Evolutionary conservation across 805 yeast genomes (phyloP).

Genomic region (Starmerella vaccinii): DNA sequence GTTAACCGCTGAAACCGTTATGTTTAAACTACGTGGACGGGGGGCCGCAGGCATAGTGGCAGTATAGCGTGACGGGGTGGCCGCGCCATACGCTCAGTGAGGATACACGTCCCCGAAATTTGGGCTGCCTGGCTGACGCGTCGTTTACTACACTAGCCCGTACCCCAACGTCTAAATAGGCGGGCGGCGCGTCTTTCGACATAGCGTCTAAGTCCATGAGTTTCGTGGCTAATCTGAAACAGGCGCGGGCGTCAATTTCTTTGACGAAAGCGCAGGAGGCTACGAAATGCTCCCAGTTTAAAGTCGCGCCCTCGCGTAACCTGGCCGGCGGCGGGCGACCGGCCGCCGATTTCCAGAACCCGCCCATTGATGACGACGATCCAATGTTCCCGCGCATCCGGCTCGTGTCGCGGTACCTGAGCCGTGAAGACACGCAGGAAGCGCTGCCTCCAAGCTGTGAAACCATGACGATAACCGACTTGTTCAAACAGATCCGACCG

Average conservation of each 20-base stretch:
- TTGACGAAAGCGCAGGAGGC: background rate
- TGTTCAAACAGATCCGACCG: constrained; percentile 42
- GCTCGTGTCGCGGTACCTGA: constrained; percentile 16
- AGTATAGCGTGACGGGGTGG: too few species aligned
- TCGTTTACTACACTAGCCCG: background rate
- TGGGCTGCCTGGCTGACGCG: too few species aligned
- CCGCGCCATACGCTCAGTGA: too few species aligned
- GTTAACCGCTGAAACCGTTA: too few species aligned
- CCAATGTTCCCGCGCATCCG: constrained; percentile 18
- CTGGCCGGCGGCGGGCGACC: background rate
- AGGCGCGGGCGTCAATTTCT: background rate
- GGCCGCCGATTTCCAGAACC: constrained; percentile 1
- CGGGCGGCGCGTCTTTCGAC: too few species aligned
- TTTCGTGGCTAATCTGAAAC: constrained; percentile 2
- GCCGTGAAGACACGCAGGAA: constrained; percentile 6
- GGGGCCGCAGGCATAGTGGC: too few species aligned
- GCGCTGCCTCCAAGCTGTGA: constrained; percentile 17
- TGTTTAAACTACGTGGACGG: background rate
- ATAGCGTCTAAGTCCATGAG: background rate
- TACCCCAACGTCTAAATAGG: background rate
- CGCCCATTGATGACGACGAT: constrained; percentile 4
- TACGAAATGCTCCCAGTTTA: background rate
- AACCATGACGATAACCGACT: constrained; percentile 14
- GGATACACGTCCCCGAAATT: too few species aligned
- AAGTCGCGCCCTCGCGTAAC: background rate